Conservation (phyloP, 192 early-diverging fungal species). For the Funneliformis geosporum region DNA sequence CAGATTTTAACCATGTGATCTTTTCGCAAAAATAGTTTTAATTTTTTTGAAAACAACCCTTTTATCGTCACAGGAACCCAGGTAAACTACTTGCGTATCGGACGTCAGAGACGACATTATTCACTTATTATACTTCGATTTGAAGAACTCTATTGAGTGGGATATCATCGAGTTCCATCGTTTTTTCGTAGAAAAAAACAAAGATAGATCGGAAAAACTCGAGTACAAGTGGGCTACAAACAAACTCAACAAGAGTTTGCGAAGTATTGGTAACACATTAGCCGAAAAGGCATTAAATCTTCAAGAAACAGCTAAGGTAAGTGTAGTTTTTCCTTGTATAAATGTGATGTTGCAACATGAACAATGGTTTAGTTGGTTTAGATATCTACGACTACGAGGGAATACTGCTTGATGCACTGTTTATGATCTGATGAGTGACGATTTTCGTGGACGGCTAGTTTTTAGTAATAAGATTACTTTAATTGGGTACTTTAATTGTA, state of each 20-base stretch:
- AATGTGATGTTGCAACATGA: slow-evolving; percentile 25
- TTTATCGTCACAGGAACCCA: too few species aligned
- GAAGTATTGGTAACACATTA: slow-evolving; percentile 3
- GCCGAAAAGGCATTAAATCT: slow-evolving; percentile 4
- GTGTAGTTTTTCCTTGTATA: slow-evolving; percentile 23
- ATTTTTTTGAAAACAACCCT: too few species aligned
- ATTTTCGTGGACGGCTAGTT: slow-evolving; percentile 22
- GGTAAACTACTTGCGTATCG: too few species aligned
- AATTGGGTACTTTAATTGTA: slow-evolving; percentile 27
- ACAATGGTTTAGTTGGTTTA: slow-evolving; percentile 30
- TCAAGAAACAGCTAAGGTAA: too few species aligned
- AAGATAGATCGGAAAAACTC: slow-evolving; percentile 15
- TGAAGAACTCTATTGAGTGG: slow-evolving; percentile 19
- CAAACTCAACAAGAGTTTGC: slow-evolving; percentile 20
- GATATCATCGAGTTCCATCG: slow-evolving; percentile 9
- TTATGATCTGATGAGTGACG: slow-evolving; percentile 24
- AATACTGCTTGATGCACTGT: slow-evolving; percentile 23
- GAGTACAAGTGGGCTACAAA: slow-evolving; percentile 2
- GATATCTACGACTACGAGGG: slow-evolving; percentile 8
- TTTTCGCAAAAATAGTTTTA: too few species aligned
- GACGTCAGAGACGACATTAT: too few species aligned
- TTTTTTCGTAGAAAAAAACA: slow-evolving; percentile 28
- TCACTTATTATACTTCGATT: slow-evolving; percentile 15
- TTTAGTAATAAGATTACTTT: slow-evolving; percentile 22
- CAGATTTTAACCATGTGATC: too few species aligned